Conservation (phyloP, 169 alveolate genomes). For the Condylostoma magnum region DNA sequence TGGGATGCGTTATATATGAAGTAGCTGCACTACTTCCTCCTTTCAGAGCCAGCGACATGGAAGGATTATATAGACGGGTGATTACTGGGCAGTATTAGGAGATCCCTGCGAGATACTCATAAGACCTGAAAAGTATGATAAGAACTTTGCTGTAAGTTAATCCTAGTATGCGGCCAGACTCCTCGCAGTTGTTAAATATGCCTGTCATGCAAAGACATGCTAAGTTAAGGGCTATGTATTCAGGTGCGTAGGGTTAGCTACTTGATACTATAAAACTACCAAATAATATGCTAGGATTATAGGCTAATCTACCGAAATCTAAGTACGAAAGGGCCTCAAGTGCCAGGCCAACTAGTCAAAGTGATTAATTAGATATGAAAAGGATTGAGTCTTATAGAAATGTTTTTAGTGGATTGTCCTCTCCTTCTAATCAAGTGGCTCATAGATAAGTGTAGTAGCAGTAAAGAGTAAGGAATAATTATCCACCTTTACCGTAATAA, state of each 20-base stretch:
- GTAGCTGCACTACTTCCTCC: conserved; percentile 93
- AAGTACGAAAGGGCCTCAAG: too few relatives aligned
- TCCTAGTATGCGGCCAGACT: conserved; percentile 73
- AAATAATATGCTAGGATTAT: neutral
- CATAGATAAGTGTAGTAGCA: too few relatives aligned
- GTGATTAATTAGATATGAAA: too few relatives aligned
- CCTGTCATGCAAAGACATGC: conserved; percentile 2
- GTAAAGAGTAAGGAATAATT: too few relatives aligned
- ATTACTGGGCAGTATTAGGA: conserved; percentile 60
- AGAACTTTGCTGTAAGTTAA: conserved; percentile 60
- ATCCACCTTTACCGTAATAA: too few relatives aligned
- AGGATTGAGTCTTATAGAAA: too few relatives aligned
- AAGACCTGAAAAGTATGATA: conserved; percentile 55
- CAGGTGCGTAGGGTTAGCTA: neutral
- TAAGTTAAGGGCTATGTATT: neutral
- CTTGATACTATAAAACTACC: conserved; percentile 1
- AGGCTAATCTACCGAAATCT: too few relatives aligned
- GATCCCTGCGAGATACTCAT: conserved; percentile 64
- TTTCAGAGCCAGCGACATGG: conserved; percentile 81
- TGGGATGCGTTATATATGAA: conserved; percentile 93
- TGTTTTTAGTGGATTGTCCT: too few relatives aligned
- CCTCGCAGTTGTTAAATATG: conserved; percentile 38
- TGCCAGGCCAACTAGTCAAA: too few relatives aligned
- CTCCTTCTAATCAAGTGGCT: too few relatives aligned
- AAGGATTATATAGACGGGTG: conserved; percentile 65